A percentile compares a stretch with the other conserved stretches of the same genome.
phyloP scores from a whole-genome alignment of 2,329 filamentous ascomycete genomes.

The Cercospora zeina region DNA sequence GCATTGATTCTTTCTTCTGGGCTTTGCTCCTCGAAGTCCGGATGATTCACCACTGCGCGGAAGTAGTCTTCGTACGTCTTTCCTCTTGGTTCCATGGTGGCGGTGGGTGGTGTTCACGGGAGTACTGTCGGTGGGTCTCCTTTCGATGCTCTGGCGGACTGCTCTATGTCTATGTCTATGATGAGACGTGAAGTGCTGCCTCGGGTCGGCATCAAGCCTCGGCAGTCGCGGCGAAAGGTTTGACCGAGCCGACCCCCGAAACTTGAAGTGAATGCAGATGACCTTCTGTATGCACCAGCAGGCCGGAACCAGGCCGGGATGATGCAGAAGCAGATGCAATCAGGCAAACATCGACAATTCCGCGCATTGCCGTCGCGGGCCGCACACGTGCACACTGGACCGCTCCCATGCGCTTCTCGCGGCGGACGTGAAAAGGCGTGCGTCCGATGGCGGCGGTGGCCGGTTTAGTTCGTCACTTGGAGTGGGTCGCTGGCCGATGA shows the following conservation, averaged over 20 bases:
- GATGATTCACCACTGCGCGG: conserved; percentile 7
- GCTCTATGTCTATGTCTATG: neutral
- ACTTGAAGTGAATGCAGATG: too few relatives aligned
- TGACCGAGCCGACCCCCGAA: neutral
- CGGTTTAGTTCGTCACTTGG: neutral
- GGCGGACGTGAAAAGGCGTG: neutral
- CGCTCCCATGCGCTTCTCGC: conserved; percentile 2
- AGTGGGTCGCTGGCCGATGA: neutral
- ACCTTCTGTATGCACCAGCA: neutral
- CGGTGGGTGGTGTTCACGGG: neutral
- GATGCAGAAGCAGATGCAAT: neutral
- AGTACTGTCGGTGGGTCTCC: neutral
- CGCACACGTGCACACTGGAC: neutral
- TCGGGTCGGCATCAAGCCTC: neutral
- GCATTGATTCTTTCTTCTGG: conserved; percentile 34
- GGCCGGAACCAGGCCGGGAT: neutral
- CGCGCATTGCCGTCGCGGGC: neutral
- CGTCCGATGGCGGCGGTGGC: conserved; percentile 1
- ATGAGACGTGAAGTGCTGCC: neutral
- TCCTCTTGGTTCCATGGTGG: conserved; percentile 23
- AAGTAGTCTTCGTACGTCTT: conserved; percentile 18
- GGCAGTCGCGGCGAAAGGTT: neutral
- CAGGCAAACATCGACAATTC: neutral
- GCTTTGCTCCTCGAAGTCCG: conserved; percentile 24
- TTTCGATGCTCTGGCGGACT: neutral